These are phyloP conservation scores for Malus hybrid DNA, from an alignment of 331 rosid genomes.

Conservation along the genomic window DNA sequence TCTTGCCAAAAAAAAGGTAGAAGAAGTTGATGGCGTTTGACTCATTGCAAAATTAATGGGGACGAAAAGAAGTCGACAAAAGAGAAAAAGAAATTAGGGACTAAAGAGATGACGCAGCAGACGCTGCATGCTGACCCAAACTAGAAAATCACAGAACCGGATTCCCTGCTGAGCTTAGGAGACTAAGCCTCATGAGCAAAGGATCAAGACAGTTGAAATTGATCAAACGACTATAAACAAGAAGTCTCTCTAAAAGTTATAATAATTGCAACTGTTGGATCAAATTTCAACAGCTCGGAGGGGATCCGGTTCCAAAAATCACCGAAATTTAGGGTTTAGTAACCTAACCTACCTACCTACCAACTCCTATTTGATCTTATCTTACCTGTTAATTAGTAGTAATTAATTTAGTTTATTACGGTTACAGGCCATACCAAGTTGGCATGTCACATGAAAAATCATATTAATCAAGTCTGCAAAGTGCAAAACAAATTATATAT, in stretches of 20 bases:
- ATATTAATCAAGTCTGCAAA: not conserved
- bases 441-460: no score
- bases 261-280: no score
- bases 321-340: not conserved
- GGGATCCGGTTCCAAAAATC: not conserved
- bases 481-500: not conserved
- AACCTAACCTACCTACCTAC: not conserved
- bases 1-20: not conserved
- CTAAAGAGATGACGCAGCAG: no score
- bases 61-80: not conserved
- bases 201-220: no score
- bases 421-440: no score
- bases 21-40: constrained; percentile 16
- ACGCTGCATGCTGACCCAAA: not conserved
- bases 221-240: no score
- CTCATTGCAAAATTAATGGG: not conserved
- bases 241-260: no score
- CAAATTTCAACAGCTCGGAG: no score
- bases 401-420: no score
- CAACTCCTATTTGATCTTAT: not conserved
- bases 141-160: not conserved
- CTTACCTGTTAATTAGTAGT: not conserved
- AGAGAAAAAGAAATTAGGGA: no score
- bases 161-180: no score
- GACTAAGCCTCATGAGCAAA: no score